A percentile compares a stretch with the other conserved stretches of the same genome.
These are phyloP conservation scores for Boletus semigastroideus DNA, from an alignment of 1,284 basidiomycete species.

Conservation along the genomic window DNA sequence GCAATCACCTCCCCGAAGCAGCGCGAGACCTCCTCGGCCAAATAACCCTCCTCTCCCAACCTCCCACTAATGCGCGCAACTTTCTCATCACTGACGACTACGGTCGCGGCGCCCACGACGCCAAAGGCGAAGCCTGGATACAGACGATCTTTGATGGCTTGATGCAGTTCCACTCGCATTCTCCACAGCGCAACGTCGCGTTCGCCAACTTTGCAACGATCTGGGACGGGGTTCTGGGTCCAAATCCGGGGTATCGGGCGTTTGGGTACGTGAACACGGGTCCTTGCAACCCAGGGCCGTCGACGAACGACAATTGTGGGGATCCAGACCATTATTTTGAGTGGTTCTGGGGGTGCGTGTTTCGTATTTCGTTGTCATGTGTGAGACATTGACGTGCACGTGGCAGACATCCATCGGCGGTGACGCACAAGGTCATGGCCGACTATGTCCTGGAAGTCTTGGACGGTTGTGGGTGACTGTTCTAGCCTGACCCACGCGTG, in stretches of 20 bases:
- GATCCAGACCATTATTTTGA: constrained; percentile 52
- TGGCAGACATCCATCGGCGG: constrained; percentile 42
- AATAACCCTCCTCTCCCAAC: constrained; percentile 38
- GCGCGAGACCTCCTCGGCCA: constrained; percentile 38
- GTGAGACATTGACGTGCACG: background rate
- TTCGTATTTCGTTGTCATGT: background rate
- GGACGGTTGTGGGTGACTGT: constrained; percentile 26
- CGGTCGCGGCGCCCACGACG: constrained; percentile 40
- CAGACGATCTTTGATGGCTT: constrained; percentile 40
- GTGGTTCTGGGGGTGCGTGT: constrained; percentile 47
- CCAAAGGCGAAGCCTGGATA: constrained; percentile 44
- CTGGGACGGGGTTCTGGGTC: constrained; percentile 46
- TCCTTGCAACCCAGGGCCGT: constrained; percentile 36
- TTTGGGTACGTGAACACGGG: constrained; percentile 47
- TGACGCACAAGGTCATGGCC: constrained; percentile 46
- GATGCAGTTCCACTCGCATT: constrained; percentile 23
- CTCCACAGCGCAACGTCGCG: constrained; percentile 37
- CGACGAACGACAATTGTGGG: constrained; percentile 35
- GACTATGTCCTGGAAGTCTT: constrained; percentile 47
- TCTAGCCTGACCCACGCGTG: background rate
- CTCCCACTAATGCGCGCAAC: constrained; percentile 46
- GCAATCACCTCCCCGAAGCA: constrained; percentile 34
- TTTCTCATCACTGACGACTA: constrained; percentile 50
- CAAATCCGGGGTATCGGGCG: constrained; percentile 41
- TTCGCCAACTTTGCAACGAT: constrained; percentile 46